Conservation (phyloP, 2,329 filamentous ascomycete genomes). For the Didymella segeticola region DNA sequence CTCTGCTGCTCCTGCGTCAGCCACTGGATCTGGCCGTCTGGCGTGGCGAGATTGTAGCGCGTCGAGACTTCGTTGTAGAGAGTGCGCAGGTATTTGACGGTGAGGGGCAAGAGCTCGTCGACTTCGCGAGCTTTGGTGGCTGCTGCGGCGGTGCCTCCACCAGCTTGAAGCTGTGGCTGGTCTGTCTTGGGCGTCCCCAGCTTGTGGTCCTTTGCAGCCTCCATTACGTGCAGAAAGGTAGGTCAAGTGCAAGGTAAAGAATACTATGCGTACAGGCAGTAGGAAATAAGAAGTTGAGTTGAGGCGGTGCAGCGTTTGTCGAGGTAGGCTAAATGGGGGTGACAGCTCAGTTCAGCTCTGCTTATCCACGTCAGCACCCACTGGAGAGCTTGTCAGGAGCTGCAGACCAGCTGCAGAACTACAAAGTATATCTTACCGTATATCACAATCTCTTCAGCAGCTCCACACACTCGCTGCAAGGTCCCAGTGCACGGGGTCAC, state of each 20-base stretch:
- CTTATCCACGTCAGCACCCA: slow-evolving; percentile 19
- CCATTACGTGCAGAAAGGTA: slow-evolving; percentile 24
- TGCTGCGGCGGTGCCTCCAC: slow-evolving; percentile 44
- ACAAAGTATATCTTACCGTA: background rate
- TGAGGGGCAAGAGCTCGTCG: slow-evolving; percentile 37
- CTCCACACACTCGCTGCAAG: background rate
- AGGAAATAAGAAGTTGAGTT: background rate
- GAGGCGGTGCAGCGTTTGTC: background rate
- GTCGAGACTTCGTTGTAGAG: slow-evolving; percentile 40
- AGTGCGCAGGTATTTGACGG: slow-evolving; percentile 38
- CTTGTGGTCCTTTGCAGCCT: slow-evolving; percentile 36
- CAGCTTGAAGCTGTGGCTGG: slow-evolving; percentile 47
- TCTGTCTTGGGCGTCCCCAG: slow-evolving; percentile 41
- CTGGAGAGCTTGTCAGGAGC: background rate
- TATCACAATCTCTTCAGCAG: background rate
- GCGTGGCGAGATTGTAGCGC: slow-evolving; percentile 38
- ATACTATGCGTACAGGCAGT: no score
- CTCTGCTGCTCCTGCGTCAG: slow-evolving; percentile 41
- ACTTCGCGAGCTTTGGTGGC: slow-evolving; percentile 37
- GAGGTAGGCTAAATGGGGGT: background rate
- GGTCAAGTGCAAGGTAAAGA: no score
- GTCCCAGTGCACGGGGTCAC: slow-evolving; percentile 2
- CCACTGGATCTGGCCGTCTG: slow-evolving; percentile 42
- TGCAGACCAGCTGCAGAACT: background rate
- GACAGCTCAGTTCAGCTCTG: slow-evolving; percentile 30